Conservation (phyloP, 2,329 filamentous ascomycete species). For the Huntiella abstrusa region DNA sequence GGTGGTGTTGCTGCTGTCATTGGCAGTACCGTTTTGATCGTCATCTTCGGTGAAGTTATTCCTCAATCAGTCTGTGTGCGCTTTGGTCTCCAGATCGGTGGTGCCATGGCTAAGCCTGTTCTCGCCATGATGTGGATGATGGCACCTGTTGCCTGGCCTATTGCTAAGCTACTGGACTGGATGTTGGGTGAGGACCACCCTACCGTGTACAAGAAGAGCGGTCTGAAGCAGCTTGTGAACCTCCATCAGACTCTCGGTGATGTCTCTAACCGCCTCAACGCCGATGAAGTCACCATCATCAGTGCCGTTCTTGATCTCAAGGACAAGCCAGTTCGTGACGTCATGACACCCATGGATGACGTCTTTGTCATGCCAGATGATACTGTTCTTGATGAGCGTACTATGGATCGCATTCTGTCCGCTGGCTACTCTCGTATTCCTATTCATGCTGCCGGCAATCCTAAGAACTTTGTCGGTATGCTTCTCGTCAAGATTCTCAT, state of each 20-base stretch:
- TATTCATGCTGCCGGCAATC: constrained; percentile 71
- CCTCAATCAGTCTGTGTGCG: constrained; percentile 93
- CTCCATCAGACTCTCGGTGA: constrained; percentile 82
- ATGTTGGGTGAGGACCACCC: constrained; percentile 88
- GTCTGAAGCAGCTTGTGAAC: constrained; percentile 87
- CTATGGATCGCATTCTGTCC: constrained; percentile 83
- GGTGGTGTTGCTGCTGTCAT: constrained; percentile 89
- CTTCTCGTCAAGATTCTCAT: constrained; percentile 96
- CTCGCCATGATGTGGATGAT: constrained; percentile 80
- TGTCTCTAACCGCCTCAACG: constrained; percentile 73
- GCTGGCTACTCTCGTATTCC: constrained; percentile 93
- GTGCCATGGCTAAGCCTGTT: constrained; percentile 80
- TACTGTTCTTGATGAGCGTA: constrained; percentile 76
- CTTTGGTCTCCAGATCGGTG: constrained; percentile 86
- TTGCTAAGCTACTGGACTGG: constrained; percentile 84
- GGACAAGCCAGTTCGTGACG: constrained; percentile 81
- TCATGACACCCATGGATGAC: constrained; percentile 98
- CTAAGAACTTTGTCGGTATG: constrained; percentile 88
- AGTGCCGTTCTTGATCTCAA: constrained; percentile 91
- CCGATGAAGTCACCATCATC: constrained; percentile 97
- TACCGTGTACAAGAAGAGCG: constrained; percentile 94
- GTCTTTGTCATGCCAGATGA: constrained; percentile 96
- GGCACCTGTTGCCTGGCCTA: constrained; percentile 80
- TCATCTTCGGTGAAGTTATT: constrained; percentile 94
- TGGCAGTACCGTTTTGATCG: constrained; percentile 83